Evolutionary conservation across 2,329 filamentous ascomycete species (phyloP).

Genomic region (Pyricularia sp.): DNA sequence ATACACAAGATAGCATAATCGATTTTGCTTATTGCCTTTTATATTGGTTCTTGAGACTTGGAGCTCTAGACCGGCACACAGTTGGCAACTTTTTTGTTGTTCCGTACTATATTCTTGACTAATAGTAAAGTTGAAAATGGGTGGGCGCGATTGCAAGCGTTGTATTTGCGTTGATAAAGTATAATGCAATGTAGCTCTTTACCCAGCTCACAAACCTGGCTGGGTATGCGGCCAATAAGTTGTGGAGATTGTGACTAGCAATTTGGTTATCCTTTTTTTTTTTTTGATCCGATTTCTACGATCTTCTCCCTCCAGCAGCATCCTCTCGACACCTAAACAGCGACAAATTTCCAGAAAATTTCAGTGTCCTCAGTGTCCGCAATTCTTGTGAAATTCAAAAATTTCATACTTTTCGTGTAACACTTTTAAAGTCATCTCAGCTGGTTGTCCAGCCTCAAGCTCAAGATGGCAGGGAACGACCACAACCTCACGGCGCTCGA

Average conservation of each 20-base stretch:
- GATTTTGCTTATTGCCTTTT: not conserved
- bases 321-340: not conserved
- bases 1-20: not conserved
- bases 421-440: not conserved
- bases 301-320: not conserved
- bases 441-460: not conserved
- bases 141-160: too few relatives aligned
- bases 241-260: not conserved
- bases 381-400: not conserved
- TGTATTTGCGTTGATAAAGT: not conserved
- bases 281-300: not conserved
- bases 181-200: not conserved
- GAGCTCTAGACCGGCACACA: not conserved
- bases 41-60: not conserved
- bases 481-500: slow-evolving; percentile 10
- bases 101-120: not conserved
- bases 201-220: not conserved
- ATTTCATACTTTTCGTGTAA: not conserved
- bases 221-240: not conserved
- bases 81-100: not conserved
- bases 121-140: not conserved
- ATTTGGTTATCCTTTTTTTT: not conserved
- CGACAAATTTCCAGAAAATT: not conserved
- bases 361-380: not conserved
- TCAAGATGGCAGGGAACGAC: slow-evolving; percentile 5